These are phyloP conservation scores for Aureobasidium sp. DNA, from an alignment of 2,329 filamentous ascomycete species.

Conservation along the genomic window DNA sequence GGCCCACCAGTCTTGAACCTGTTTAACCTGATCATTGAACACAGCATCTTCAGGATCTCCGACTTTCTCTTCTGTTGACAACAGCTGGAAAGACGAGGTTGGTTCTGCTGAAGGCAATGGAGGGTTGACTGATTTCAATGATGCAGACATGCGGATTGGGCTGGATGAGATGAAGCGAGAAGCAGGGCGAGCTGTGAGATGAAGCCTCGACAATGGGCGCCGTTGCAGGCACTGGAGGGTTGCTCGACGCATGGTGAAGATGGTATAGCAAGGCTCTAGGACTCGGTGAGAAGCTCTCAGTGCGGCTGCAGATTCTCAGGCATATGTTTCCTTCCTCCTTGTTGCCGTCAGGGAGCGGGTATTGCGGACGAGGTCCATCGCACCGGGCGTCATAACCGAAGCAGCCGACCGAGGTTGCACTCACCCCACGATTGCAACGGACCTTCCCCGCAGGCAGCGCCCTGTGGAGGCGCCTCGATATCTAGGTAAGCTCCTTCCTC, in stretches of 20 bases:
- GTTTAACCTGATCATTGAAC: constrained; percentile 72
- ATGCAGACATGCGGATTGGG: constrained; percentile 38
- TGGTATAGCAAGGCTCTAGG: not conserved
- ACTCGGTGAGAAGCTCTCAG: not conserved
- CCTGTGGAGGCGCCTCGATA: not conserved
- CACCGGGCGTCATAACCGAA: constrained; percentile 3
- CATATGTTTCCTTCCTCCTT: not conserved
- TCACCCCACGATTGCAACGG: not conserved
- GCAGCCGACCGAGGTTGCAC: constrained; percentile 4
- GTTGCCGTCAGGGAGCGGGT: not conserved
- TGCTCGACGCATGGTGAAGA: constrained; percentile 14
- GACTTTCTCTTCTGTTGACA: constrained; percentile 67
- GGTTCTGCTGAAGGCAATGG: constrained; percentile 53
- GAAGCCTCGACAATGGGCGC: constrained; percentile 18
- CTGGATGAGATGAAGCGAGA: constrained; percentile 20
- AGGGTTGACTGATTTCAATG: constrained; percentile 46
- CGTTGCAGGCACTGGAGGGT: constrained; percentile 19
- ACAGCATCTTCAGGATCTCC: constrained; percentile 75
- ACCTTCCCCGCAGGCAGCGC: constrained; percentile 2
- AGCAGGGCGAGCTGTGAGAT: constrained; percentile 13
- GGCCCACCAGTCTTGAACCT: constrained; percentile 86
- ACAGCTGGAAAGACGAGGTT: constrained; percentile 76
- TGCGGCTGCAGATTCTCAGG: not conserved
- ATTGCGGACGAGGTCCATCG: constrained; percentile 1
- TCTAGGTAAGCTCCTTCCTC: not conserved